A percentile compares a stretch with the other conserved stretches of the same genome.
phyloP scores from a whole-genome alignment of 73 alveolate species.

The Tetrahymena elliotti region DNA sequence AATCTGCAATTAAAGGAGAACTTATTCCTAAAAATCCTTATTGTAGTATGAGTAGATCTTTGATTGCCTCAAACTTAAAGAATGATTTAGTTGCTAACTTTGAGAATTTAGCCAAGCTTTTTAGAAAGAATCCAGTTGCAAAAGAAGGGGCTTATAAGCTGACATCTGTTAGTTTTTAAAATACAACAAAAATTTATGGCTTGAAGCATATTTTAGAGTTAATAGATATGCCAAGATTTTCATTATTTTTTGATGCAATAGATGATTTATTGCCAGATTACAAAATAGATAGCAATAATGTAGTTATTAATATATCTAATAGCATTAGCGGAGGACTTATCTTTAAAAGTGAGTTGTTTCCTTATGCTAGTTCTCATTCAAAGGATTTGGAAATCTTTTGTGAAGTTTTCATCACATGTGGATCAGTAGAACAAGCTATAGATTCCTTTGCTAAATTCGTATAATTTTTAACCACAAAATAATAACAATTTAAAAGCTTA shows the following conservation, averaged over 20 bases:
- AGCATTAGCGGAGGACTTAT: conserved; percentile 36
- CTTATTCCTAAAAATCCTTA: conserved; percentile 35
- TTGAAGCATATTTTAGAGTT: conserved; percentile 12
- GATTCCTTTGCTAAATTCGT: conserved; percentile 3
- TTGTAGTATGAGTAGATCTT: conserved; percentile 19
- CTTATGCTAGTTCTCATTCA: conserved; percentile 34
- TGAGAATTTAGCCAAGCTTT: conserved; percentile 19
- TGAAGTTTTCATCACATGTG: conserved; percentile 13
- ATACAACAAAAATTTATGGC: conserved; percentile 11
- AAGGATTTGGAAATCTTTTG: conserved; percentile 38
- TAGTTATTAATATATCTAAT: conserved; percentile 6
- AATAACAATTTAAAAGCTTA: background rate
- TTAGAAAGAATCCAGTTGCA: conserved; percentile 8
- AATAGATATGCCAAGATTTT: conserved; percentile 17
- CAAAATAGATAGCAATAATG: conserved; percentile 8
- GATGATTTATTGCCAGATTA: conserved; percentile 9
- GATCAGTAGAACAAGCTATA: background rate
- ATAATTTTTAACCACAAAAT: background rate
- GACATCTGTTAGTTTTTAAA: background rate
- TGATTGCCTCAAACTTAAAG: conserved; percentile 11
- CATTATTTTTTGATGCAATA: conserved; percentile 3
- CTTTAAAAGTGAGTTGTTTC: conserved; percentile 7
- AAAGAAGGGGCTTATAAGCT: background rate
- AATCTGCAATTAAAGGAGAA: conserved; percentile 21
- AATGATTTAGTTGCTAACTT: conserved; percentile 7